These are phyloP conservation scores for Globisporangium orthogonon DNA, from an alignment of 352 stramenopile species.

Conservation along the genomic window DNA sequence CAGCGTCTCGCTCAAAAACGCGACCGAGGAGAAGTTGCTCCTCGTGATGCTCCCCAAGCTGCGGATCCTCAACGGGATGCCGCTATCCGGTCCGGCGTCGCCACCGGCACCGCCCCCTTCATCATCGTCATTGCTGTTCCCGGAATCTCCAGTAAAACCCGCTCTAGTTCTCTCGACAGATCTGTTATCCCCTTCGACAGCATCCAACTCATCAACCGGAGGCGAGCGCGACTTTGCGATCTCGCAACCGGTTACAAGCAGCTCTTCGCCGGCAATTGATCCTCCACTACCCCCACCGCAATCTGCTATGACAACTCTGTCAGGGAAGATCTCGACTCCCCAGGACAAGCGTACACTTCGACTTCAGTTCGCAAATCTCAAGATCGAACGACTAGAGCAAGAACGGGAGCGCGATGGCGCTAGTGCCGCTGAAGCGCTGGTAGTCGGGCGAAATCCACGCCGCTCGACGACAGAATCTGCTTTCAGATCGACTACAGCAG, in stretches of 20 bases:
- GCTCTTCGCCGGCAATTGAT: neutral
- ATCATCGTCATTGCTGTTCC: neutral
- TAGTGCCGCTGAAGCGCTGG: neutral
- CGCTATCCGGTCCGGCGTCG: conserved; percentile 10
- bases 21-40: conserved; percentile 44
- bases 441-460: neutral
- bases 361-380: conserved; percentile 22
- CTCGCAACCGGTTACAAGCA: neutral
- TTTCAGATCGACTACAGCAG: no score
- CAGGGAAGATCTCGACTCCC: conserved; percentile 13
- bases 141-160: conserved; percentile 12
- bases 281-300: neutral
- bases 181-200: conserved; percentile 7
- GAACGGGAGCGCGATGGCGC: neutral
- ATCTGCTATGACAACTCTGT: neutral
- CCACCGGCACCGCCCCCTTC: conserved; percentile 11
- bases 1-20: conserved; percentile 37
- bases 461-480: neutral
- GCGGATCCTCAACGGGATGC: conserved; percentile 51
- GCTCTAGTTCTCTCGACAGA: conserved; percentile 1
- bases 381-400: conserved; percentile 6
- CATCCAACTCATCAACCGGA: conserved; percentile 11
- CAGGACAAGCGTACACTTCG: conserved; percentile 31
- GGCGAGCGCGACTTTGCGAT: neutral
- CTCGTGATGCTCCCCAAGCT: conserved; percentile 49